Percentiles rank a stretch among this genome's conserved stretches.
These are phyloP conservation scores for Emmonsia crescens DNA, from an alignment of 2,329 filamentous ascomycete genomes.

Conservation along the genomic window DNA sequence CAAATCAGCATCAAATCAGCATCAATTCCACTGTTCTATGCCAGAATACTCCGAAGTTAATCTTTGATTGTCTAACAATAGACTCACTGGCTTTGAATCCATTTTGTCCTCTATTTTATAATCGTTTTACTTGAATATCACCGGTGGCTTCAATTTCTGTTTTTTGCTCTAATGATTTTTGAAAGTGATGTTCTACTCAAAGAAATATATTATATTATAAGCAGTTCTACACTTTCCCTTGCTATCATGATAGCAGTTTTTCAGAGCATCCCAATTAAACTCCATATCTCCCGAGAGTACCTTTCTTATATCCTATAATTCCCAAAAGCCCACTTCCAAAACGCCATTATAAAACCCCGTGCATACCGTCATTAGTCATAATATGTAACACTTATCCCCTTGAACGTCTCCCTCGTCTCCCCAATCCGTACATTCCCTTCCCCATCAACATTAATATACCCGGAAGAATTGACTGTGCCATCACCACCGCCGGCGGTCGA, in stretches of 20 bases:
- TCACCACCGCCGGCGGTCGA: neutral
- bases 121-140: neutral
- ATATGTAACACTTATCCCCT: constrained; percentile 14
- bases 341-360: neutral
- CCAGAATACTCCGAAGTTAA: neutral
- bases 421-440: constrained; percentile 6
- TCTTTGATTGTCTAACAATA: neutral
- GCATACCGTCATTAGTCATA: constrained; percentile 7
- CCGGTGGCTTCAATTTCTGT: neutral
- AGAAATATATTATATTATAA: neutral
- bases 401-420: constrained; percentile 5
- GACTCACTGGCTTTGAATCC: neutral
- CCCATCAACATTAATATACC: constrained; percentile 6
- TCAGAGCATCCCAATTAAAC: neutral
- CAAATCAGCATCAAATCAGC: too few species aligned
- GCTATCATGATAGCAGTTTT: neutral
- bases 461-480: neutral
- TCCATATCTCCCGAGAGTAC: neutral
- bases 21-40: neutral
- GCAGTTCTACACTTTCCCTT: neutral
- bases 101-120: neutral
- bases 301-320: neutral
- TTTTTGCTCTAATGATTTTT: neutral
- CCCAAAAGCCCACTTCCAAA: neutral
- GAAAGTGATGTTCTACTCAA: neutral